A percentile compares a stretch with the other conserved stretches of the same genome.
Evolutionary conservation across 148 eudicot genomes (phyloP).

Genomic region (Rhododendron ferrugineum): DNA sequence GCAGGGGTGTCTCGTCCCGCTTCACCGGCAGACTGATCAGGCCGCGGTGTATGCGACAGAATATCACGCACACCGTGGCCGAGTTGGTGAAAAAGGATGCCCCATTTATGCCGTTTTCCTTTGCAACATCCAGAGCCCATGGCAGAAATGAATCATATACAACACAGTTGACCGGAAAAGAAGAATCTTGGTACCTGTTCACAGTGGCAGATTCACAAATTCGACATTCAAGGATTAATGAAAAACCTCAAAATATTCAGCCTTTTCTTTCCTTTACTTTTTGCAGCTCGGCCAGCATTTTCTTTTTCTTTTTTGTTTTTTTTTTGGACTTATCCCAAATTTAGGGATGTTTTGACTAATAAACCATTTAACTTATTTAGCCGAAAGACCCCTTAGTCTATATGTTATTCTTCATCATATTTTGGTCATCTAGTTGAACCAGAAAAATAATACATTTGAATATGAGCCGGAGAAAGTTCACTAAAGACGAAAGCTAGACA

Average conservation of each 20-base stretch:
- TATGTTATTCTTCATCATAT: neutral
- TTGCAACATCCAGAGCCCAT: conserved; percentile 76
- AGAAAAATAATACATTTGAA: neutral
- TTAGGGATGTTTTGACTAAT: no score
- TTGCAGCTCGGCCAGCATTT: neutral
- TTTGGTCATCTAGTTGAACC: neutral
- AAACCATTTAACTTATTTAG: no score
- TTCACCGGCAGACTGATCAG: conserved; percentile 28
- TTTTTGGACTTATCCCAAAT: neutral
- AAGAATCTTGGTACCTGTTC: conserved; percentile 11
- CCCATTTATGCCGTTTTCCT: conserved; percentile 30
- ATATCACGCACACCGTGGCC: conserved; percentile 44
- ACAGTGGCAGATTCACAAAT: neutral
- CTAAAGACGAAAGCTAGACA: neutral
- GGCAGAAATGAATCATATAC: conserved; percentile 57
- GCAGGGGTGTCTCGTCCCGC: conserved; percentile 21
- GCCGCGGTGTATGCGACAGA: conserved; percentile 33
- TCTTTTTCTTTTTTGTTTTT: neutral
- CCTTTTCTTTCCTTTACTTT: no score
- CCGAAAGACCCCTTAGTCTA: neutral
- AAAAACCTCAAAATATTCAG: neutral
- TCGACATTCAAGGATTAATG: neutral
- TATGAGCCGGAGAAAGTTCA: neutral
- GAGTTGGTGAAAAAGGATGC: conserved; percentile 63
- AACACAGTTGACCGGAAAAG: conserved; percentile 38